These are phyloP conservation scores for Neurospora sp. DNA, from an alignment of 495 filamentous ascomycete genomes.

Conservation along the genomic window DNA sequence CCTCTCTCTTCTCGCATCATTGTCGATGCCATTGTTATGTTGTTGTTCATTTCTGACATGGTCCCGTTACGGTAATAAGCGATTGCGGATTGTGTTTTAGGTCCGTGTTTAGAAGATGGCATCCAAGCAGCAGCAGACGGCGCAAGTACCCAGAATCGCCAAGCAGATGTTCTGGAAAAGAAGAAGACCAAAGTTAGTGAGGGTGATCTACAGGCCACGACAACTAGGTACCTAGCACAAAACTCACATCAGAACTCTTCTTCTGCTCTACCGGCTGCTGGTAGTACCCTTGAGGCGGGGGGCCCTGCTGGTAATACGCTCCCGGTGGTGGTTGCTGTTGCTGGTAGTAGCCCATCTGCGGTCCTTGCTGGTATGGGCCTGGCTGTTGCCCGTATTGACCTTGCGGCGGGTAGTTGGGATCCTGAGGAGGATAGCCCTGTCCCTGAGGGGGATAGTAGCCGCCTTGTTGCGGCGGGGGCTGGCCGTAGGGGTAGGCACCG, in stretches of 20 bases:
- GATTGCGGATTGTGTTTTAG: background rate
- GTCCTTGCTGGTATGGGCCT: constrained; percentile 25
- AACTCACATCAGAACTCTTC: constrained; percentile 13
- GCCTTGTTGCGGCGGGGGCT: background rate
- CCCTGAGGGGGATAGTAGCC: background rate
- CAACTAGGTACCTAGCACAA: background rate
- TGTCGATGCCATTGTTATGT: background rate
- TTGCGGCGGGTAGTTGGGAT: constrained; percentile 1
- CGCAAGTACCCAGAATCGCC: constrained; percentile 27
- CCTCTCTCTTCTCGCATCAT: background rate
- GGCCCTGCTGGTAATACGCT: constrained; percentile 12
- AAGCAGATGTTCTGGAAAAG: constrained; percentile 22
- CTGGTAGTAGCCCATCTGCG: constrained; percentile 34
- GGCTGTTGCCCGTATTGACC: constrained; percentile 10
- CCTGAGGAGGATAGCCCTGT: background rate
- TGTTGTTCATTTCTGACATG: background rate
- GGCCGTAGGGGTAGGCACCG: background rate
- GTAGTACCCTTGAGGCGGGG: constrained; percentile 13
- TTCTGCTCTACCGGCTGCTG: constrained; percentile 15
- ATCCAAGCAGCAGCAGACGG: constrained; percentile 42
- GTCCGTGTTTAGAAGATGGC: constrained; percentile 28
- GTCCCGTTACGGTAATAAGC: background rate
- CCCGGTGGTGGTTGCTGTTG: constrained; percentile 12
- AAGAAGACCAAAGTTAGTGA: background rate
- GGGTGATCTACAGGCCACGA: background rate